Percentiles rank a stretch among this genome's conserved stretches.
Conservation (phyloP, 805 yeast genomes). For the Starmera dryadoides region DNA sequence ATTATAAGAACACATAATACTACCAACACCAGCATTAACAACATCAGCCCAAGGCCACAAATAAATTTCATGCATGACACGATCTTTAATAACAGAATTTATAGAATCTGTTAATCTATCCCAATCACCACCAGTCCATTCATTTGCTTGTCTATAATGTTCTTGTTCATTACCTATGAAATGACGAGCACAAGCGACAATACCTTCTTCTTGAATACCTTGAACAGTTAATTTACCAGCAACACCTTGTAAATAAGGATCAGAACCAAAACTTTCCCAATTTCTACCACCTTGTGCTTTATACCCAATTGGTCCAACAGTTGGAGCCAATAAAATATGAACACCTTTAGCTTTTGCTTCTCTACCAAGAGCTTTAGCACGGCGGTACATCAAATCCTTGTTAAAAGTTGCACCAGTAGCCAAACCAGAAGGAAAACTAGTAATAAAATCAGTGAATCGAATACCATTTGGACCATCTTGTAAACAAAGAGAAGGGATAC, state of each 20-base stretch:
- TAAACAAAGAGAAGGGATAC: constrained; percentile 46
- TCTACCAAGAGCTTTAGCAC: constrained; percentile 51
- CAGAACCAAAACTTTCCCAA: constrained; percentile 60
- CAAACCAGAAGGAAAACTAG: constrained; percentile 51
- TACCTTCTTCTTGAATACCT: constrained; percentile 53
- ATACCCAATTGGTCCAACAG: constrained; percentile 52
- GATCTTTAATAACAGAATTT: constrained; percentile 50
- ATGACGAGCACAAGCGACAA: constrained; percentile 50
- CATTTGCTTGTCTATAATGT: constrained; percentile 46
- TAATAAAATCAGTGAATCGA: constrained; percentile 46
- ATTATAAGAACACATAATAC: constrained; percentile 57
- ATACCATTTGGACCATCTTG: constrained; percentile 63
- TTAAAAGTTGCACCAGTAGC: constrained; percentile 56
- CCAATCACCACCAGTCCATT: constrained; percentile 41
- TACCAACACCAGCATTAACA: constrained; percentile 43
- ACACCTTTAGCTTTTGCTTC: constrained; percentile 50
- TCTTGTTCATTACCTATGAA: constrained; percentile 60
- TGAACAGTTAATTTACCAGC: constrained; percentile 44
- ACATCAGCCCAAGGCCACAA: constrained; percentile 65
- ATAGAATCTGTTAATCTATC: constrained; percentile 35
- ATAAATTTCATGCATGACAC: constrained; percentile 54
- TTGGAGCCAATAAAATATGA: constrained; percentile 49
- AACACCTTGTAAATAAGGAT: constrained; percentile 53
- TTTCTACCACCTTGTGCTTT: constrained; percentile 59
- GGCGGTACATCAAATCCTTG: constrained; percentile 38